Base-by-base conservation (phyloP, 2,329 filamentous ascomycete species). In the Alternaria gaisen region DNA sequence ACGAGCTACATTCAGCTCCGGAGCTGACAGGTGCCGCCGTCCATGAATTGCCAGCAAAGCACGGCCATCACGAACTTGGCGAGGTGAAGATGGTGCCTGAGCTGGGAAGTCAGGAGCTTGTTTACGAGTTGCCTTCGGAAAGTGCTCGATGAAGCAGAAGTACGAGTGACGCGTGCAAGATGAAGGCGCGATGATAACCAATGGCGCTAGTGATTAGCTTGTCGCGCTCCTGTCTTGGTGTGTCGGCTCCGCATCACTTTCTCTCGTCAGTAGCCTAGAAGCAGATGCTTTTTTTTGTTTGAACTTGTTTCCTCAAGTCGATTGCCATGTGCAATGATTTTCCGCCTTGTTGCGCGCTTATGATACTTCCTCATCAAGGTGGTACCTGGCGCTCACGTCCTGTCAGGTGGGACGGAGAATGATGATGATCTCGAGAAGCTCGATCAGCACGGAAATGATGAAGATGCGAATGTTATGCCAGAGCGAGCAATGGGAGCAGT, bases 251-350 rank as follows among this genome's bases (percentile, higher is more conserved):
- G 18, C n/a, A 40, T 20, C 38, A 8, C 14, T 14, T 16, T 14
- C 32, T 34, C 2, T 1, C 2, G 4, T 2, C 32, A 20, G 4
- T 5, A 40, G 28, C 6, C n/a, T 10, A 40, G n/a, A 40, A 40
- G 18, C 1, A 20, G 2, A 40, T 4, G 2, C n/a, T 10, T 8
- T 8, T 8, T 4, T n/a, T 10, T 34, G 28, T 24, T 6, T 24
- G 0, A 24, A 24, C 0, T 24, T 24, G 6, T 24, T 24, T 24
- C 24, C 24, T 24, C 6, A 10, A 30, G 5, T 12, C 10, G 0
- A 11, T 2, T 4, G 3, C 28, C 28, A 30, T 30, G 28, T 3
- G 28, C 28, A 2, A 0, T 5, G 12, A 0, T 30, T 5, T 12
- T 0, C 0, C 3, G 28, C 28, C 28, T 30, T 30, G 3, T 30